phyloP scores from a whole-genome alignment of 2,329 filamentous ascomycete genomes.

The Aspergillus novofumigatus region DNA sequence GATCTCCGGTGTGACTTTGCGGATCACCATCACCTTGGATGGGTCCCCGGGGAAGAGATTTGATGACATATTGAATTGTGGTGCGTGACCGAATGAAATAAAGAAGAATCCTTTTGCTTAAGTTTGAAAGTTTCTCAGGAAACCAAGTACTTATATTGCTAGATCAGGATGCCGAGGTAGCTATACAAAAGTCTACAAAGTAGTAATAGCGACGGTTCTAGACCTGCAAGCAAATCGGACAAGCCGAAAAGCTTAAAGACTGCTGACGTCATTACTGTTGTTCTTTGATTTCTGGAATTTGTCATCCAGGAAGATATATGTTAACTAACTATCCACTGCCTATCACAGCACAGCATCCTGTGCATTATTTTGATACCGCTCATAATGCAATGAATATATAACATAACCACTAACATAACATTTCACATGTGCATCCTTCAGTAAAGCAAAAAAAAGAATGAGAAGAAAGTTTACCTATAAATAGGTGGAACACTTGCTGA shows the following conservation, averaged over 20 bases:
- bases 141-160: neutral
- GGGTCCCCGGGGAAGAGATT: constrained; percentile 66
- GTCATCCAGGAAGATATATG: neutral
- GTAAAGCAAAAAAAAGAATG: too few species aligned
- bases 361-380: too few species aligned
- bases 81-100: neutral
- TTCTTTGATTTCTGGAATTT: neutral
- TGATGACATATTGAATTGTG: constrained; percentile 12
- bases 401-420: too few species aligned
- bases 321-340: too few species aligned
- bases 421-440: too few species aligned
- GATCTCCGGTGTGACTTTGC: constrained; percentile 72
- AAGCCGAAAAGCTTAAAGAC: neutral
- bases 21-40: constrained; percentile 80
- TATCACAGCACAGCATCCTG: too few species aligned
- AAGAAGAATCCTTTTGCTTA: neutral
- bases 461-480: too few species aligned
- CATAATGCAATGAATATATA: too few species aligned
- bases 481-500: too few species aligned
- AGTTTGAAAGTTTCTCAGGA: neutral
- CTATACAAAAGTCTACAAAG: neutral
- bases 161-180: neutral
- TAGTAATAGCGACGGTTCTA: neutral
- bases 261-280: neutral
- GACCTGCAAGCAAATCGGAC: neutral